A percentile compares a stretch with the other conserved stretches of the same genome.
These are phyloP conservation scores for Apiotrichum porosum DNA, from an alignment of 1,284 basidiomycete species.

Conservation along the genomic window DNA sequence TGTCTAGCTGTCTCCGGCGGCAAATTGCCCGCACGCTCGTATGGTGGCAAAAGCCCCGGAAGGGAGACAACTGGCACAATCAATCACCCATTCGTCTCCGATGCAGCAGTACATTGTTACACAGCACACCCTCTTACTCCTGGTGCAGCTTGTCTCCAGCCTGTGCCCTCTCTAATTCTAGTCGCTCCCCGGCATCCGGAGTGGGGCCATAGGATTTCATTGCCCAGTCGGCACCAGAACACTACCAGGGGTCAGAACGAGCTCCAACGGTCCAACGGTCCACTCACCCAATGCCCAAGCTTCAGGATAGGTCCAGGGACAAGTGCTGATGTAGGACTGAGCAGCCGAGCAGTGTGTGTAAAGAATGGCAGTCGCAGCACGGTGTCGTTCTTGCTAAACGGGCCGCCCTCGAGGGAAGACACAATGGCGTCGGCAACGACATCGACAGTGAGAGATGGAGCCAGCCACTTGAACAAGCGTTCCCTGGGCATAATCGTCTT, in stretches of 20 bases:
- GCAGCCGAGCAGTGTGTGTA: constrained; percentile 33
- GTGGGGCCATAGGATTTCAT: constrained; percentile 38
- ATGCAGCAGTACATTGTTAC: too few species aligned
- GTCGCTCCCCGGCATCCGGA: constrained; percentile 22
- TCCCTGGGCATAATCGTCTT: constrained; percentile 55
- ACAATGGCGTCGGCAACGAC: constrained; percentile 76
- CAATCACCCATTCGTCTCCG: too few species aligned
- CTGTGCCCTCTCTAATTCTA: too few species aligned
- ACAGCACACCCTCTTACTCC: too few species aligned
- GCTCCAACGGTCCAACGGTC: constrained; percentile 9
- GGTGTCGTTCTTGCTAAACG: constrained; percentile 56
- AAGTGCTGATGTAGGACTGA: constrained; percentile 29
- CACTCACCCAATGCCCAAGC: constrained; percentile 37
- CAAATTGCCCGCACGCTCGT: too few species aligned
- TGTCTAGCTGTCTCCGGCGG: too few species aligned
- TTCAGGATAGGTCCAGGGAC: constrained; percentile 38
- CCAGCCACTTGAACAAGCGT: constrained; percentile 62
- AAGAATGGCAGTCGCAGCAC: constrained; percentile 61
- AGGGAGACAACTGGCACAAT: too few species aligned
- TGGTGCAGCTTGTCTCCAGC: too few species aligned
- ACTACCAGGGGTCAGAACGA: background rate
- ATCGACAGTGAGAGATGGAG: constrained; percentile 67
- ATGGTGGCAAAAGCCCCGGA: too few species aligned
- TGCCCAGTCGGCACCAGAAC: constrained; percentile 32
- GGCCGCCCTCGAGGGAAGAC: constrained; percentile 62